Conservation (phyloP, 2,329 filamentous ascomycete species). For the Orbilia javanica region DNA sequence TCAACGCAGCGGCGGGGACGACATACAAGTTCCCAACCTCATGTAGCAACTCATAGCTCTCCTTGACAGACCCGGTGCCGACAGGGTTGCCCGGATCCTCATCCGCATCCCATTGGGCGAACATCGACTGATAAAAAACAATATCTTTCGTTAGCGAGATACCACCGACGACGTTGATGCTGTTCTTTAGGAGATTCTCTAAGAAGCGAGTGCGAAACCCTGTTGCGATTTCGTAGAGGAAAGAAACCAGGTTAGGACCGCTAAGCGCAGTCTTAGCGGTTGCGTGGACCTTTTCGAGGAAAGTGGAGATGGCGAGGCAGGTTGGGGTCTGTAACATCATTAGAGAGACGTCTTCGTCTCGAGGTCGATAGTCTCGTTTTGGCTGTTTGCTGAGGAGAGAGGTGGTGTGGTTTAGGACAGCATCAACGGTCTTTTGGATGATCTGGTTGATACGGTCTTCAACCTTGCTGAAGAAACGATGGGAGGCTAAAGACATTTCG, state of each 20-base stretch:
- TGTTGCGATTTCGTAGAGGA: constrained; percentile 85
- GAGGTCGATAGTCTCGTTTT: constrained; percentile 90
- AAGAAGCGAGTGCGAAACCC: constrained; percentile 83
- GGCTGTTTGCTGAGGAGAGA: constrained; percentile 81
- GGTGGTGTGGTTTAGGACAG: constrained; percentile 80
- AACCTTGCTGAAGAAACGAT: constrained; percentile 67
- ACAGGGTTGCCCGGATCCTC: constrained; percentile 62
- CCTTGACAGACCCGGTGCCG: constrained; percentile 69
- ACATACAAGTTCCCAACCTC: constrained; percentile 98
- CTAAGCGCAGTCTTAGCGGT: constrained; percentile 78
- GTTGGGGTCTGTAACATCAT: constrained; percentile 88
- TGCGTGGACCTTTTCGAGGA: constrained; percentile 77
- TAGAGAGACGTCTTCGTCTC: constrained; percentile 77
- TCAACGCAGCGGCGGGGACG: constrained; percentile 72
- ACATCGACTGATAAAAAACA: constrained; percentile 87
- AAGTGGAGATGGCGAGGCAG: constrained; percentile 83
- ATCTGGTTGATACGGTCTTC: constrained; percentile 85
- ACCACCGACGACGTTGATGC: constrained; percentile 90
- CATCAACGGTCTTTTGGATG: constrained; percentile 77
- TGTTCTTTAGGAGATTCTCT: constrained; percentile 94
- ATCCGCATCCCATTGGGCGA: constrained; percentile 83
- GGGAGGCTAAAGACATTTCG: constrained; percentile 81
- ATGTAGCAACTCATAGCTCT: constrained; percentile 83
- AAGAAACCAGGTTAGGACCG: constrained; percentile 83
- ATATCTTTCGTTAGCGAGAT: constrained; percentile 97